phyloP scores from a whole-genome alignment of 306 rosid genomes.

The Rubus idaeus region DNA sequence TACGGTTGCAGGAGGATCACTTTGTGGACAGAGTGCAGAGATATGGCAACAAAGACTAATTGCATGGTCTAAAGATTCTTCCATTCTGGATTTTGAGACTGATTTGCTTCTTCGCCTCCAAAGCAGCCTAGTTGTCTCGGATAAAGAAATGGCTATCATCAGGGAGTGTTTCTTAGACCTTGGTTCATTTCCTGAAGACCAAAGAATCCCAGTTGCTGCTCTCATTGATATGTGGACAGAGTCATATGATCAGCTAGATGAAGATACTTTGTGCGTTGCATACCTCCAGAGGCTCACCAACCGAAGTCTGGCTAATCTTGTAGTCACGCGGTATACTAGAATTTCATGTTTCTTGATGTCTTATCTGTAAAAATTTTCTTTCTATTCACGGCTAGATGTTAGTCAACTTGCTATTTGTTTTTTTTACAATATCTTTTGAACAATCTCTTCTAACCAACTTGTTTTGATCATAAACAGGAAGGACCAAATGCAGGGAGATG shows the following conservation, averaged over 20 bases:
- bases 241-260: slow-evolving; percentile 27
- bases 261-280: slow-evolving; percentile 38
- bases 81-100: slow-evolving; percentile 23
- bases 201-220: slow-evolving; percentile 50
- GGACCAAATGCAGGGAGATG: slow-evolving; percentile 29
- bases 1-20: slow-evolving; percentile 43
- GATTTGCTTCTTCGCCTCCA: slow-evolving; percentile 42
- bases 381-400: slow-evolving; percentile 7
- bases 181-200: slow-evolving; percentile 59
- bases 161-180: slow-evolving; percentile 59
- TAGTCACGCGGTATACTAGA: slow-evolving; percentile 46
- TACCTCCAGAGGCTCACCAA: slow-evolving; percentile 31
- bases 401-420: neutral
- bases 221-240: slow-evolving; percentile 65
- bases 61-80: slow-evolving; percentile 29
- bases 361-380: slow-evolving; percentile 19
- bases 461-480: slow-evolving; percentile 36
- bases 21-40: slow-evolving; percentile 17
- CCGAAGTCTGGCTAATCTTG: slow-evolving; percentile 33
- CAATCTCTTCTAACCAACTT: neutral
- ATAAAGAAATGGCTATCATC: slow-evolving; percentile 19
- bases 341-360: slow-evolving; percentile 3
- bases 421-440: neutral
- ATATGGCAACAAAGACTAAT: slow-evolving; percentile 33
- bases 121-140: slow-evolving; percentile 38